Base-by-base conservation (phyloP, 2,329 filamentous ascomycete species). In the Plectosphaerella cucumerina region DNA sequence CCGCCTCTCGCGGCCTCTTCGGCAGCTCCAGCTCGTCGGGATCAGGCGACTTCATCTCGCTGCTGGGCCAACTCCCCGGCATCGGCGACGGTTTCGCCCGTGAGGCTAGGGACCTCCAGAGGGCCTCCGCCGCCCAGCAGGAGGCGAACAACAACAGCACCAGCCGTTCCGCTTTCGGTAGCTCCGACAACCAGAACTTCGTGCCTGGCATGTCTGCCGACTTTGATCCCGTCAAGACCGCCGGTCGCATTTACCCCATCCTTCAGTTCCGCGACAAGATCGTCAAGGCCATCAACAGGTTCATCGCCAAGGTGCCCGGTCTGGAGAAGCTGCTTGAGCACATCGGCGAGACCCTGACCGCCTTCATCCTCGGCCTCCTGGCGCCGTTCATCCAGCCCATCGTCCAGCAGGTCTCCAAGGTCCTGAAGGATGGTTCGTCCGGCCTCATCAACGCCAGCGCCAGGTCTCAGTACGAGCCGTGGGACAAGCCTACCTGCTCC, bases 191-290 rank as follows among this genome's bases (percentile, higher is more conserved):
- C 58, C 63, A 60, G 21, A 84, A 84, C 56, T 70, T 82, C 14
- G 82, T 91, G 10, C 87, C 87, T 18, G 90, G 88, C 6, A 89
- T 92, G 77, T 87, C 83, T 60, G 76, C 82, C 14, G 76, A 80
- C 62, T 89, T 95, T 53, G 92, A 97, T 61, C 86, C 89, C 0
- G 81, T 89, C 59, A 85, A 90, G 67, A 87, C 86, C 1, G 80
- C 87, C 14, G 75, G 79, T 37, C 85, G 95, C 70, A 97, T 99
- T 58, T 97, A 97, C 62, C 94, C 94, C 1, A 96, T 99, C 53
- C 80, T 99, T 0, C 81, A 89, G 53, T 99, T 97, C 76, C 83
- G 93, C 53, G 94, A 99, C 74, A 94, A 87, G 62, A 91, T 99
- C 50, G 92, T 97, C 47, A 90, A 90, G 59, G 82, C 86, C 39